Evolutionary conservation across 805 yeast species (phyloP), one percentile per base, ranked within the genome.

Genomic region (Candida loeiensis): DNA sequence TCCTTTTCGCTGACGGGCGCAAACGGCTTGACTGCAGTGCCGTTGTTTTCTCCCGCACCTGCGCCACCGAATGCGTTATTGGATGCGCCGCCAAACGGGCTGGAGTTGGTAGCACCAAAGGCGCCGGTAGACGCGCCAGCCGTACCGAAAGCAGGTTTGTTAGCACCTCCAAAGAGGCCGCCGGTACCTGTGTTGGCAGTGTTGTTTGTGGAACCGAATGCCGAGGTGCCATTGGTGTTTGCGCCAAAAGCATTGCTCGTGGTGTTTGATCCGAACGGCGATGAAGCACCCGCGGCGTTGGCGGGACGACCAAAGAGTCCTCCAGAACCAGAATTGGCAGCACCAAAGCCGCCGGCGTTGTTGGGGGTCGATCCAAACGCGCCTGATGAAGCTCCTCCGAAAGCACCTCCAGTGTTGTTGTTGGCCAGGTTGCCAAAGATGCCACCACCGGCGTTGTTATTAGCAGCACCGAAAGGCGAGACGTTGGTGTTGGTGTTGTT

Each of bases 1-100:
- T 90, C 97, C 53, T 83, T 85, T 58, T 91, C 97, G 25, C 73
- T 69, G 48, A 62, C 72, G 6, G 89, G 74, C 37, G 78, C 70
- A 57, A 80, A 90, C 1, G 95, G 91, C 50, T 74, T 79, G 6
- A 72, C 63, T 0, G 82, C 76, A 4, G 96, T 82, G 24, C 96
- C 95, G 47, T 79, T 74, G 63, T 75, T 68, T 21, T 57, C 62
- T 13, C 66, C 46, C 39, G 54, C 67, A 22, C 45, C 41, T 4
- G 54, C 49, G 12, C 45, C 54, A 44, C 40, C 40, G 24, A 39
- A 39, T 2, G 36, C 41, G 13, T 54, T 56, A 4, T 47, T 49
- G 3, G 49, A 29, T 37, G 41, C 41, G 6, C 63, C 56, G 7
- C 54, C 54, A 39, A 45, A 45, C 14, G 60, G 26, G 41, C 36